Evolutionary conservation across 2,329 filamentous ascomycete species (phyloP).

Genomic region (Cercospora sp.): DNA sequence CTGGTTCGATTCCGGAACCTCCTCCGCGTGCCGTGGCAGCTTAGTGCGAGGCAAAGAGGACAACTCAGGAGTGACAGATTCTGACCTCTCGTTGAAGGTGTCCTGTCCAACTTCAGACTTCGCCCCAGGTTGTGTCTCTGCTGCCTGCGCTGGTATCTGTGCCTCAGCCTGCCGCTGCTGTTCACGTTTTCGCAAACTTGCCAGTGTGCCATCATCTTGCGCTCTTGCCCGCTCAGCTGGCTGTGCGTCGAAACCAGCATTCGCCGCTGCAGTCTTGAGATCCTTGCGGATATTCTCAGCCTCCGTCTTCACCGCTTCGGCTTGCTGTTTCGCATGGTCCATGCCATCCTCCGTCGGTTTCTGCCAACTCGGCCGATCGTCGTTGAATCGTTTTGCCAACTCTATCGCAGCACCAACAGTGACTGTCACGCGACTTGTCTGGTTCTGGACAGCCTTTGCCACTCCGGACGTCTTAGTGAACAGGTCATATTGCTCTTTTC

Average conservation of each 20-base stretch:
- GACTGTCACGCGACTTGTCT: constrained; percentile 62
- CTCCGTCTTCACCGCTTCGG: constrained; percentile 35
- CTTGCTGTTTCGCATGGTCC: constrained; percentile 16
- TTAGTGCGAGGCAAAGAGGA: constrained; percentile 56
- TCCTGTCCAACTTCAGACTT: constrained; percentile 48
- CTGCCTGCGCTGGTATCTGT: constrained; percentile 53
- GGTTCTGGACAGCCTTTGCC: constrained; percentile 61
- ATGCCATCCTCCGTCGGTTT: constrained; percentile 20
- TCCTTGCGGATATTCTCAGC: constrained; percentile 22
- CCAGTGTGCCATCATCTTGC: constrained; percentile 41
- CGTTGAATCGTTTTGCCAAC: constrained; percentile 59
- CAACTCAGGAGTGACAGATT: constrained; percentile 47
- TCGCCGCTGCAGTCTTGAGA: constrained; percentile 10
- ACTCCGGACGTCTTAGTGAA: constrained; percentile 65
- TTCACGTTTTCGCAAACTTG: constrained; percentile 31
- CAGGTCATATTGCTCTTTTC: constrained; percentile 61
- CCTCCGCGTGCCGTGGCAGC: constrained; percentile 54
- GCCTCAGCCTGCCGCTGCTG: constrained; percentile 52
- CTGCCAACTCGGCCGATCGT: constrained; percentile 43
- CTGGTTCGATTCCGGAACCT: constrained; percentile 46
- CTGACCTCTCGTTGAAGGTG: constrained; percentile 56
- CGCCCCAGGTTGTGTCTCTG: constrained; percentile 44
- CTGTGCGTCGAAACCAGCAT: constrained; percentile 13
- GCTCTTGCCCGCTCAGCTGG: constrained; percentile 2
- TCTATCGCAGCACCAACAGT: constrained; percentile 62